Conservation (phyloP, 441 rosid species). For the Eutrema salsugineum region DNA sequence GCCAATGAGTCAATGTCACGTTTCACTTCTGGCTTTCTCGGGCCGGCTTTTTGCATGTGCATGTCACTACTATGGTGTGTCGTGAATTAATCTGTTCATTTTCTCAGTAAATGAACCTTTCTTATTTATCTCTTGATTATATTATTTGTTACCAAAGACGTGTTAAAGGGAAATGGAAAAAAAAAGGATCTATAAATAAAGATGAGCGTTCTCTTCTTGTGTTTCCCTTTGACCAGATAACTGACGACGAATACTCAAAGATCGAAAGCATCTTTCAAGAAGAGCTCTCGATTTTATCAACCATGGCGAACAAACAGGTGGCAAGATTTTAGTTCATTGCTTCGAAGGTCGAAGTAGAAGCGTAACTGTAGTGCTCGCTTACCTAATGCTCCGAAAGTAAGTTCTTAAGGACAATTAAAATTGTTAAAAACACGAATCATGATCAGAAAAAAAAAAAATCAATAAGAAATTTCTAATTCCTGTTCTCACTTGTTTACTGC, state of each 20-base stretch:
- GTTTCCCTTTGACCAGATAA: conserved; percentile 51
- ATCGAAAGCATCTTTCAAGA: conserved; percentile 78
- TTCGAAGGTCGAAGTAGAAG: conserved; percentile 99
- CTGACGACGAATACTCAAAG: conserved; percentile 79
- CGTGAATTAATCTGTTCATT: too few relatives aligned
- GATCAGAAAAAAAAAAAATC: neutral
- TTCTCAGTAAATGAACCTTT: conserved; percentile 63
- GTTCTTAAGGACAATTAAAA: conserved; percentile 18
- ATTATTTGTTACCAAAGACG: neutral
- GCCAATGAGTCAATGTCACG: too few relatives aligned
- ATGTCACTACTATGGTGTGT: too few relatives aligned
- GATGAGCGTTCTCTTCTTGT: conserved; percentile 18
- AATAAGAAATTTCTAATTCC: neutral
- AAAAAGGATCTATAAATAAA: conserved; percentile 9
- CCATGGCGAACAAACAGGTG: conserved; percentile 73
- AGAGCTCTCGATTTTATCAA: conserved; percentile 80
- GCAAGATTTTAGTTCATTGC: conserved; percentile 91
- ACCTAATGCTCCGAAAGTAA: conserved; percentile 94
- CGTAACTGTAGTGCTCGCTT: too few relatives aligned
- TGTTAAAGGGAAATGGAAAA: neutral
- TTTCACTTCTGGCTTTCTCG: too few relatives aligned
- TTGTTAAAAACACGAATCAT: neutral
- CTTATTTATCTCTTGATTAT: neutral
- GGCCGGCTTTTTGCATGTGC: too few relatives aligned
- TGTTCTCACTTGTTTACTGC: neutral